Conservation (phyloP, 2,329 filamentous ascomycete species). For the Chrysoporthe austroafricana region DNA sequence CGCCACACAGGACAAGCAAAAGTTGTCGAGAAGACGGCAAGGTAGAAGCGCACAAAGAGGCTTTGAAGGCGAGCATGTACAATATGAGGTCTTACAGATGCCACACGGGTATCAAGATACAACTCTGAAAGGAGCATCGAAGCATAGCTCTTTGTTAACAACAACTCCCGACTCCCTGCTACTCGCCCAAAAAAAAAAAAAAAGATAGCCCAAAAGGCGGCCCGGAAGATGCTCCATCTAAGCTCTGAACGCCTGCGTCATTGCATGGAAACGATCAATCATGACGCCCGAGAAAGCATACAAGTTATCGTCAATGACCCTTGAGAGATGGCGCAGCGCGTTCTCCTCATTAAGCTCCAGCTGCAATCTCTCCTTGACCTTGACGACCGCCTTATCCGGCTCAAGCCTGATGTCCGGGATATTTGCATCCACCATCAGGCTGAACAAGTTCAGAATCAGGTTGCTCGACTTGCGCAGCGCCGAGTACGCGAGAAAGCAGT, state of each 20-base stretch:
- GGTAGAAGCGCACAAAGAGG: neutral
- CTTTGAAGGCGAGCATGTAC: conserved; percentile 4
- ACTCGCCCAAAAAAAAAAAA: neutral
- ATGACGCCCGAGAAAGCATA: conserved; percentile 90
- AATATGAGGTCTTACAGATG: neutral
- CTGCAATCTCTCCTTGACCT: conserved; percentile 94
- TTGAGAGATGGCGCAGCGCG: conserved; percentile 83
- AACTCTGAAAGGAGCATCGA: neutral
- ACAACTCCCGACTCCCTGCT: neutral
- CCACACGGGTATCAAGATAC: conserved; percentile 7
- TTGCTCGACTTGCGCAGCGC: conserved; percentile 88
- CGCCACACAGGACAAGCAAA: conserved; percentile 21
- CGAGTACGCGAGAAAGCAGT: conserved; percentile 93
- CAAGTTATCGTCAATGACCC: conserved; percentile 87
- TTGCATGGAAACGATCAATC: conserved; percentile 91
- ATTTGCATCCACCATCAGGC: conserved; percentile 95
- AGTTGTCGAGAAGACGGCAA: neutral
- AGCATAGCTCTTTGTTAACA: neutral
- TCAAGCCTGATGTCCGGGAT: conserved; percentile 94
- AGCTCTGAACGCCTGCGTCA: conserved; percentile 89
- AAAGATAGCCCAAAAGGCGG: neutral
- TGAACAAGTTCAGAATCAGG: conserved; percentile 92
- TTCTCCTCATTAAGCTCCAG: conserved; percentile 91
- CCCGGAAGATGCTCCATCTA: conserved; percentile 39
- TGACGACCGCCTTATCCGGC: conserved; percentile 90